A percentile compares a stretch with the other conserved stretches of the same genome.
These are phyloP conservation scores for Penstemon barbatus DNA, from an alignment of 257 asterid genomes.

Conservation along the genomic window DNA sequence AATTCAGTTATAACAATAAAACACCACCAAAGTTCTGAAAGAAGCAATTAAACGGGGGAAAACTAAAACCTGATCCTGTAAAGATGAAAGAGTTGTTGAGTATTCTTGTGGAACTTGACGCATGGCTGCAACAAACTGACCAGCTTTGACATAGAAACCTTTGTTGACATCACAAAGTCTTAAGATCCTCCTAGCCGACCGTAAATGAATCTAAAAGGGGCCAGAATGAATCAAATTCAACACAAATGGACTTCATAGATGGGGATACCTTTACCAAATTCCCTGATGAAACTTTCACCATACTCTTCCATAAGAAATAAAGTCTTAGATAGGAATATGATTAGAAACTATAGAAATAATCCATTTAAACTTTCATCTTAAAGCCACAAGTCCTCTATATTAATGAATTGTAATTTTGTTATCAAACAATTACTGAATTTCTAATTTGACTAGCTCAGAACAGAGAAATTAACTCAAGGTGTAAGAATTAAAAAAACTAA, in stretches of 20 bases:
- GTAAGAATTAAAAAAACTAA: background rate
- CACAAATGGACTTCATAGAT: background rate
- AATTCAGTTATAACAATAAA: slow-evolving; percentile 14
- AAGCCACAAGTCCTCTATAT: background rate
- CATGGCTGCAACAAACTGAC: slow-evolving; percentile 86
- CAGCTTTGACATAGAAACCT: slow-evolving; percentile 95
- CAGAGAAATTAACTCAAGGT: background rate
- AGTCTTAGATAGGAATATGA: too few species aligned
- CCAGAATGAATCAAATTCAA: slow-evolving; percentile 21
- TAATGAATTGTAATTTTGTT: background rate
- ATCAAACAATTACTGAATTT: background rate
- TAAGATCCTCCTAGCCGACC: slow-evolving; percentile 75
- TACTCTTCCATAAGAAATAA: too few species aligned
- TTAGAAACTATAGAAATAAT: too few species aligned
- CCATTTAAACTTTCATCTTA: background rate
- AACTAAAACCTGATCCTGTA: slow-evolving; percentile 80
- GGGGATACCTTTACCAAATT: background rate
- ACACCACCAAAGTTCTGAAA: slow-evolving; percentile 13
- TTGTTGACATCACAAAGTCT: slow-evolving; percentile 71
- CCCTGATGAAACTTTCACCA: too few species aligned
- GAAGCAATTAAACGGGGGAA: slow-evolving; percentile 4
- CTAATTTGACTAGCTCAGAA: background rate
- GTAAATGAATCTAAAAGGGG: slow-evolving; percentile 62
- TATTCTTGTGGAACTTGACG: slow-evolving; percentile 86
- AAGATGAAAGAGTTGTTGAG: slow-evolving; percentile 76